These are phyloP conservation scores for Colletotrichum scovillei DNA, from an alignment of 2,329 filamentous ascomycete genomes.

Conservation along the genomic window DNA sequence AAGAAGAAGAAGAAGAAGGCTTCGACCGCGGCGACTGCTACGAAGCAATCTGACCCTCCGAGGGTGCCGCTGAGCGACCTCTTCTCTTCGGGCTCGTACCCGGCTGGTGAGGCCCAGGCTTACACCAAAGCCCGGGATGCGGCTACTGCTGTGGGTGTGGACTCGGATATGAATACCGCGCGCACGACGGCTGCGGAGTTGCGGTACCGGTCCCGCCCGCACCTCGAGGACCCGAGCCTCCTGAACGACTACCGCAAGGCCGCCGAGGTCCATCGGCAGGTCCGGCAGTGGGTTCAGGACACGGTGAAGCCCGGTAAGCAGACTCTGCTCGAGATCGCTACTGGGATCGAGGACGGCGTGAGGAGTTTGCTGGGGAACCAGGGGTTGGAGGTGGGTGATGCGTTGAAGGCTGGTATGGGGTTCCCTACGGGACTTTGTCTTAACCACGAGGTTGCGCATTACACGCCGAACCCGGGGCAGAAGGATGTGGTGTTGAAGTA, in stretches of 20 bases:
- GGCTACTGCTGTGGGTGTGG: slow-evolving; percentile 9
- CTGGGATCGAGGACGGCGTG: slow-evolving; percentile 88
- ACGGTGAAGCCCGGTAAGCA: slow-evolving; percentile 81
- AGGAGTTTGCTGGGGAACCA: slow-evolving; percentile 80
- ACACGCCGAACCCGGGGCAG: slow-evolving; percentile 88
- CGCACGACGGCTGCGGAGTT: slow-evolving; percentile 41
- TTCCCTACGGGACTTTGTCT: slow-evolving; percentile 88
- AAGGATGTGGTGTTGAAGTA: slow-evolving; percentile 75
- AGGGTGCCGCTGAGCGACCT: slow-evolving; percentile 46
- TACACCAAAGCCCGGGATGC: slow-evolving; percentile 37
- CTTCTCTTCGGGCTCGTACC: slow-evolving; percentile 43
- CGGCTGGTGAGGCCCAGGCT: slow-evolving; percentile 41
- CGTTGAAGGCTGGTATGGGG: slow-evolving; percentile 82
- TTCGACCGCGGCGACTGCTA: slow-evolving; percentile 10
- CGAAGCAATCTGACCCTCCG: slow-evolving; percentile 46
- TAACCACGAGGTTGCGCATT: slow-evolving; percentile 89
- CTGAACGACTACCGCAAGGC: slow-evolving; percentile 84
- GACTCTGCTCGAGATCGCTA: slow-evolving; percentile 82
- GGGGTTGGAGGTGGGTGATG: slow-evolving; percentile 82
- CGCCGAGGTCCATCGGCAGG: slow-evolving; percentile 90
- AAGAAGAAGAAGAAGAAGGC: slow-evolving; percentile 41
- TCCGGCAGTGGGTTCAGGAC: slow-evolving; percentile 84
- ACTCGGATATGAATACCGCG: slow-evolving; percentile 17
- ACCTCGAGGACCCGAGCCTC: slow-evolving; percentile 65
- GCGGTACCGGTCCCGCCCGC: slow-evolving; percentile 38